Evolutionary conservation across 768 basidiomycete species (phyloP).

Genomic region (Tricholoma hemisulphureum): DNA sequence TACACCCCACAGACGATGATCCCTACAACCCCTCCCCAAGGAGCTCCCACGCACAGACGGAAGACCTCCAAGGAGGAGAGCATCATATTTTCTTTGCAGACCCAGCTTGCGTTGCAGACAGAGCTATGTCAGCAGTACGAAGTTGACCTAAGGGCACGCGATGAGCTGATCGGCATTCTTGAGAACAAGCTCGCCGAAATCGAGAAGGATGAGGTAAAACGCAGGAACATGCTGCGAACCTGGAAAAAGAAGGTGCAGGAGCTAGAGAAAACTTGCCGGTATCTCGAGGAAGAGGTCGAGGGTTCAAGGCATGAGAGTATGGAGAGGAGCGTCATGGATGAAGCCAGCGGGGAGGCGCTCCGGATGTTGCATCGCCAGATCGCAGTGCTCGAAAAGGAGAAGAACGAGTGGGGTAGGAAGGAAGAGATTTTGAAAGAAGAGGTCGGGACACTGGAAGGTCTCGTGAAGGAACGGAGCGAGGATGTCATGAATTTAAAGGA

Average conservation of each 20-base stretch:
- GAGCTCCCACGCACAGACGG: slow-evolving; percentile 44
- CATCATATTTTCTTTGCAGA: slow-evolving; percentile 69
- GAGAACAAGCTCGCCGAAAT: slow-evolving; percentile 49
- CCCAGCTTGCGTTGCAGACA: slow-evolving; percentile 70
- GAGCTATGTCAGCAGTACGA: slow-evolving; percentile 78
- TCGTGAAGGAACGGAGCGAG: slow-evolving; percentile 44
- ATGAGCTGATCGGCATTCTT: slow-evolving; percentile 67
- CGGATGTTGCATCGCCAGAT: slow-evolving; percentile 80
- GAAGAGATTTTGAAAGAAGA: slow-evolving; percentile 45
- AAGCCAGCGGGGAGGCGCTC: slow-evolving; percentile 75
- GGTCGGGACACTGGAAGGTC: slow-evolving; percentile 47
- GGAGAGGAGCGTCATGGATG: slow-evolving; percentile 81
- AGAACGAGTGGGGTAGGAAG: slow-evolving; percentile 42
- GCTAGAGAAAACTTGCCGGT: slow-evolving; percentile 63
- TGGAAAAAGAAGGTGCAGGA: slow-evolving; percentile 82
- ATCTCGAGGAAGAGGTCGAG: slow-evolving; percentile 86
- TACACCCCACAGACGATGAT: slow-evolving; percentile 75
- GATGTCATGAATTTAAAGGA: slow-evolving; percentile 47
- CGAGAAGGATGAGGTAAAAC: slow-evolving; percentile 65
- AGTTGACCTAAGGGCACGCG: slow-evolving; percentile 68
- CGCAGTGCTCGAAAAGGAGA: slow-evolving; percentile 69
- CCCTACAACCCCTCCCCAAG: slow-evolving; percentile 60
- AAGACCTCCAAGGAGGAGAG: slow-evolving; percentile 71
- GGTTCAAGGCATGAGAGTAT: slow-evolving; percentile 77
- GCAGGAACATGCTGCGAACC: slow-evolving; percentile 48